Base-by-base conservation (phyloP, 805 yeast genomes). In the Starmerella roubikii region DNA sequence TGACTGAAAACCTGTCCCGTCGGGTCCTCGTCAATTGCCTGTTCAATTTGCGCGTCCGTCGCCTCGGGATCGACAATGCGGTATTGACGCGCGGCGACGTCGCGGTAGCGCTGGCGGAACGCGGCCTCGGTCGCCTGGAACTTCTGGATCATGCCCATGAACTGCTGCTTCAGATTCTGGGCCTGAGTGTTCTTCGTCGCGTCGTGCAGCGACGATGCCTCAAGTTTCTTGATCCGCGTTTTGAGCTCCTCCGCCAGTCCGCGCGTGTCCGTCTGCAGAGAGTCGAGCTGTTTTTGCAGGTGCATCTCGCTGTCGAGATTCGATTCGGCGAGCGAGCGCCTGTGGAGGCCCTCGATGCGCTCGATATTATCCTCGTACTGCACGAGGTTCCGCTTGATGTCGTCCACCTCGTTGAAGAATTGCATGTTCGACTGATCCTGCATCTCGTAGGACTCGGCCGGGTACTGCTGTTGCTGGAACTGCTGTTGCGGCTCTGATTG, bases 1-100 rank as follows among this genome's bases (percentile, higher is more conserved):
- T 85, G 94, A 43, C 93, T 84, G 64, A 91, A 91, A 52, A 86
- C 82, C 64, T 88, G 97, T 57, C 79, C 85, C 38, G 84, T 80
- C 35, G 55, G 81, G 39, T 73, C 74, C 54, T 84, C 93, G 51
- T 78, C 86, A 42, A 86, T 76, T 35, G 86, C 94, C 38, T 78
- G 82, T 48, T 73, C 74, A 45, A 88, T 81, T 64, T 88, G 93
- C 36, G 69, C 80, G 21, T 79, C 80, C 16, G 88, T 70, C 37
- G 64, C 64, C 23, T 56, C 61, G 27, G 64, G 64, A 15, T 56
- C 58, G 30, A 59, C 91, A 54, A 91, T 82, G 56, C 75, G 76
- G 66, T 79, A 86, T 68, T 88, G 97, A 60, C 94, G 76, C 54
- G 78, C 86, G 35, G 95, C 94, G 56, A 82, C 93, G 45, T 74